A percentile compares a stretch with the other conserved stretches of the same genome.
These are phyloP conservation scores for Aspergillus baeticus DNA, from an alignment of 495 filamentous ascomycete species.

Conservation along the genomic window DNA sequence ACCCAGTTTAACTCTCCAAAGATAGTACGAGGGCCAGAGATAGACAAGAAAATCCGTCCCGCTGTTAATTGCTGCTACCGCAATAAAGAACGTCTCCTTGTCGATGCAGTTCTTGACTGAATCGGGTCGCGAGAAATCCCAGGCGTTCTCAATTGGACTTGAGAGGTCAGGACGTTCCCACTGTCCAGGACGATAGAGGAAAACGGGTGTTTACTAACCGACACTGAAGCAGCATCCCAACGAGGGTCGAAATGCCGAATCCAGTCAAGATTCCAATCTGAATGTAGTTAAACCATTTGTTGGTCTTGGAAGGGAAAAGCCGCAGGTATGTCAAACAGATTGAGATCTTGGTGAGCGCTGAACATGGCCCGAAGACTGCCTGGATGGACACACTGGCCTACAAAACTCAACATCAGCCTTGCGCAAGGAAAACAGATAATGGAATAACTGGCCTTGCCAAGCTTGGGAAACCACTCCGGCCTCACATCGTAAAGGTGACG, in stretches of 20 bases:
- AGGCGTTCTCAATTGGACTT: background rate
- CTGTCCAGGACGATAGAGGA: background rate
- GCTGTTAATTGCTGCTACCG: slow-evolving; percentile 2
- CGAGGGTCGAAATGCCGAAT: background rate
- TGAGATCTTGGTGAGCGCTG: slow-evolving; percentile 6
- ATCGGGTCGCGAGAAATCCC: background rate
- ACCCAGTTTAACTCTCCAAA: background rate
- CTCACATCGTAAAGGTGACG: slow-evolving; percentile 4
- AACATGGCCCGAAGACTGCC: background rate
- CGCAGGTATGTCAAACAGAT: slow-evolving; percentile 7
- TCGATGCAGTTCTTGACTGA: slow-evolving; percentile 4
- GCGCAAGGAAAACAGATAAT: background rate
- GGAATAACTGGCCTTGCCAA: background rate
- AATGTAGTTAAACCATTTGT: slow-evolving; percentile 6
- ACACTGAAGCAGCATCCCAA: background rate
- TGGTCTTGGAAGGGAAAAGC: slow-evolving; percentile 3
- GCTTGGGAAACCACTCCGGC: background rate
- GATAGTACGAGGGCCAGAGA: slow-evolving; percentile 2
- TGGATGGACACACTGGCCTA: background rate
- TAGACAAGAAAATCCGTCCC: slow-evolving; percentile 5
- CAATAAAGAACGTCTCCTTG: background rate
- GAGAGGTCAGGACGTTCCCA: background rate
- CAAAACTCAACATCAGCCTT: background rate
- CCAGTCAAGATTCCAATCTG: background rate
- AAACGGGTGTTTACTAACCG: background rate